Conservation (phyloP, 1,139 yeast species). For the Magnusiomyces paraingens region DNA sequence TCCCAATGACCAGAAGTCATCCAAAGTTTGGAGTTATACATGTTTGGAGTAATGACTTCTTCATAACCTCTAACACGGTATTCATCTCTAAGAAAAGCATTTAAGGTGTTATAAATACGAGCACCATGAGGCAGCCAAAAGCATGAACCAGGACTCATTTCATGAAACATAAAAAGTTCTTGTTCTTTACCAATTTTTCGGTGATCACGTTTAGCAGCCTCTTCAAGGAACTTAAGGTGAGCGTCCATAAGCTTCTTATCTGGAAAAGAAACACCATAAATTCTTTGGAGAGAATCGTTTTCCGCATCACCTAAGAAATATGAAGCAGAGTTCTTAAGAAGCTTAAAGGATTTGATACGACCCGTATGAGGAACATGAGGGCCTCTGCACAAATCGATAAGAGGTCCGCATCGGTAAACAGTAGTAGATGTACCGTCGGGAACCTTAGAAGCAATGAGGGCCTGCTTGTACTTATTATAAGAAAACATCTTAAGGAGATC, state of each 20-base stretch:
- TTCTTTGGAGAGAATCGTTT: constrained; percentile 94
- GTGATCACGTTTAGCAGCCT: constrained; percentile 96
- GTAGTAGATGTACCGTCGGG: constrained; percentile 97
- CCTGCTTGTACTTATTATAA: constrained; percentile 93
- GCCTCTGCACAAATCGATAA: constrained; percentile 95
- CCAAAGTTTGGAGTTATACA: constrained; percentile 95
- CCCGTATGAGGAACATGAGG: constrained; percentile 99
- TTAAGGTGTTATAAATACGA: constrained; percentile 82
- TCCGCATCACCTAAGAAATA: constrained; percentile 91
- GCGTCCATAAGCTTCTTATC: constrained; percentile 96
- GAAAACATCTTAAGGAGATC: constrained; percentile 86
- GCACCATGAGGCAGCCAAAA: constrained; percentile 99
- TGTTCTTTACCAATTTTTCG: constrained; percentile 95
- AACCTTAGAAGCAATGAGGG: constrained; percentile 77
- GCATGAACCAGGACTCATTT: constrained; percentile 92
- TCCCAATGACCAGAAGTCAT: constrained; percentile 98
- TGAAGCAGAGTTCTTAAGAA: constrained; percentile 91
- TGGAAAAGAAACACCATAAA: constrained; percentile 98
- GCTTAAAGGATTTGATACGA: constrained; percentile 87
- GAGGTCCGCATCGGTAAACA: constrained; percentile 96
- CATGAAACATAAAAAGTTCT: constrained; percentile 91
- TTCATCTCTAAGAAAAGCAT: constrained; percentile 70
- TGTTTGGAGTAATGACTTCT: constrained; percentile 96
- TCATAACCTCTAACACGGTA: constrained; percentile 90
- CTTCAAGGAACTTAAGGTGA: constrained; percentile 89